Percentiles rank a stretch among this genome's conserved stretches.
phyloP scores from a whole-genome alignment of 148 eudicot genomes.

The Rhododendron ovatum region DNA sequence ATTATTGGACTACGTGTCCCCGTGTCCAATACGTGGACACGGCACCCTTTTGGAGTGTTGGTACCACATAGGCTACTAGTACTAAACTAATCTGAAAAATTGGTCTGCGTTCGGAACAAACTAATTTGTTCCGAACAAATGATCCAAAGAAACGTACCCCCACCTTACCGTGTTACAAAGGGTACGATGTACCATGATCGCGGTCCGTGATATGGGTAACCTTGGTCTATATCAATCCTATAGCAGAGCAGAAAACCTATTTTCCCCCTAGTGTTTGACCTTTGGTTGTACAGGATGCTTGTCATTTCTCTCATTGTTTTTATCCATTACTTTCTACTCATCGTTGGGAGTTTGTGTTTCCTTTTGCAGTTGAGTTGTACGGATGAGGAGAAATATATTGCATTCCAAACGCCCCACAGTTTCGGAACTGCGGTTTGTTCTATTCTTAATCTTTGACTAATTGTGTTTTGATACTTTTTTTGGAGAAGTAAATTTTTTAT shows the following conservation, averaged over 20 bases:
- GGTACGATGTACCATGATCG: neutral
- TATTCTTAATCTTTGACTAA: constrained; percentile 8
- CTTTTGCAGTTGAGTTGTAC: constrained; percentile 51
- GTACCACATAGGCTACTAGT: neutral
- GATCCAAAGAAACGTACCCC: neutral
- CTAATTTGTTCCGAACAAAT: neutral
- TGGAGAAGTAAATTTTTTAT: neutral
- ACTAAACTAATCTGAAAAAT: too few relatives aligned
- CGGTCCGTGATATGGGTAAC: neutral
- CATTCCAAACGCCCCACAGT: constrained; percentile 44
- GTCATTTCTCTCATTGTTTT: neutral
- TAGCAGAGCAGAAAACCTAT: neutral
- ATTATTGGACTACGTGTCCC: too few relatives aligned
- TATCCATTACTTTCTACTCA: neutral
- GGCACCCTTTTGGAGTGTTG: too few relatives aligned
- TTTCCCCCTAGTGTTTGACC: neutral
- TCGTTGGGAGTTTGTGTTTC: neutral
- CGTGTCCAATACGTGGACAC: too few relatives aligned
- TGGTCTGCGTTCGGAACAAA: too few relatives aligned
- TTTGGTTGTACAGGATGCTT: neutral
- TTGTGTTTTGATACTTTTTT: constrained; percentile 3
- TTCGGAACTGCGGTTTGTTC: constrained; percentile 50
- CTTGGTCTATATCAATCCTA: neutral
- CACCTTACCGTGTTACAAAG: neutral
- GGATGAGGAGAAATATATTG: constrained; percentile 50